Base-by-base conservation (phyloP, 805 yeast genomes). In the Yamadazyma kitorensis region DNA sequence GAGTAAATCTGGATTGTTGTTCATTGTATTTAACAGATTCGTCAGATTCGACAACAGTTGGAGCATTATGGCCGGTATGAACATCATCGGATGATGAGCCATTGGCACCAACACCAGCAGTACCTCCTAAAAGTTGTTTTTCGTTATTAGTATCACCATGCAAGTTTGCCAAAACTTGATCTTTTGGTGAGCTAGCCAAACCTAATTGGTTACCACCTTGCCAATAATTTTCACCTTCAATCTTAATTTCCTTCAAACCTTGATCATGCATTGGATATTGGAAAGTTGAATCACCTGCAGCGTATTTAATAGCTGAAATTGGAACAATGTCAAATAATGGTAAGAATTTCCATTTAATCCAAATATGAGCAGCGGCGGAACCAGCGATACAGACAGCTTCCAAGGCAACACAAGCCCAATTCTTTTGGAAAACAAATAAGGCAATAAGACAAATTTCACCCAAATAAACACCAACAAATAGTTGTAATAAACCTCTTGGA, bases 331-430 rank as follows among this genome's bases (percentile, higher is more conserved):
- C 87, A 35, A 78, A 63, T 39, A 83, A 55, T 21, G 86, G 81
- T 31, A 77, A 70, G 56, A 82, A 82, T 41, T 57, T 72, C 57
- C 70, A 56, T 52, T 76, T 78, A 50, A 76, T 64, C 54, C 69
- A 80, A 19, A 83, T 40, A 51, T 83, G 91, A 19, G 73, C 62
- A 14, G 59, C 54, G 18, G 75, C 80, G 10, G 91, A 81, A 27
- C 63, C 74, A n/a, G 54, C 76, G 11, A 82, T 46, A 41, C 72
- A 57, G n/a, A 78, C 69, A 36, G 67, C 82, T 57, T 83, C 89
- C 36, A 85, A 62, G 3, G 68, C 93, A 44, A 83, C 77, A 47
- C 82, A 77, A 15, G 83, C 86, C 91, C 91, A 85, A 44, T 82
- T 70, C 64, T 85, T 82, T 28, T 78, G 74, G 78, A 82, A 78